These are phyloP conservation scores for Chalciporus piperatoides DNA, from an alignment of 1,284 basidiomycete species.

Conservation along the genomic window DNA sequence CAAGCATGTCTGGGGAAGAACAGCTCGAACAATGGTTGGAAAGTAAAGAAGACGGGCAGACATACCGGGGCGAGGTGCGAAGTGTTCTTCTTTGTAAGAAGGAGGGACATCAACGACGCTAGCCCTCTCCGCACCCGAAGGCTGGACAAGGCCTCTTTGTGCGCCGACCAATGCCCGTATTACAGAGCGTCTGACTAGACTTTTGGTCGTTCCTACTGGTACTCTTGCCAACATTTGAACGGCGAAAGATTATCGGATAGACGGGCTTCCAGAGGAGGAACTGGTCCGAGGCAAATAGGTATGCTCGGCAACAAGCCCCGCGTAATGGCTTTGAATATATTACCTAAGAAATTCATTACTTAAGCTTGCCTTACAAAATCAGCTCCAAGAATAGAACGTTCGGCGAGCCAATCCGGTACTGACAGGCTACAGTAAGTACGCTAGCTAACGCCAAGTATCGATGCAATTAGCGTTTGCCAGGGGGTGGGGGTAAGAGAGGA, in stretches of 20 bases:
- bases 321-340: neutral
- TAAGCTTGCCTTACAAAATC: too few relatives aligned
- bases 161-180: conserved; percentile 22
- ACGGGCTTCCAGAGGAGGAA: conserved; percentile 6
- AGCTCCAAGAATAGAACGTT: too few relatives aligned
- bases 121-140: conserved; percentile 74
- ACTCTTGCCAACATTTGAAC: conserved; percentile 35
- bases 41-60: conserved; percentile 3
- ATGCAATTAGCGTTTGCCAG: conserved; percentile 39
- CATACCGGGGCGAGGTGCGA: conserved; percentile 69
- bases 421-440: too few relatives aligned
- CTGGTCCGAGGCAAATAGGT: conserved; percentile 11
- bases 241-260: conserved; percentile 2
- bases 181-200: conserved; percentile 16
- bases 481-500: conserved; percentile 75
- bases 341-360: neutral
- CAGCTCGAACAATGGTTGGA: neutral
- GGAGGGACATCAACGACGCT: conserved; percentile 76
- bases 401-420: too few relatives aligned
- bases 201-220: conserved; percentile 14
- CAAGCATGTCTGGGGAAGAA: conserved; percentile 70
- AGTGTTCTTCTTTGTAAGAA: conserved; percentile 65
- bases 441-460: neutral
- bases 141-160: conserved; percentile 61
- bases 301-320: neutral